Conservation (phyloP, 1,284 basidiomycete species). For the Neotropicomus parvogracilis region DNA sequence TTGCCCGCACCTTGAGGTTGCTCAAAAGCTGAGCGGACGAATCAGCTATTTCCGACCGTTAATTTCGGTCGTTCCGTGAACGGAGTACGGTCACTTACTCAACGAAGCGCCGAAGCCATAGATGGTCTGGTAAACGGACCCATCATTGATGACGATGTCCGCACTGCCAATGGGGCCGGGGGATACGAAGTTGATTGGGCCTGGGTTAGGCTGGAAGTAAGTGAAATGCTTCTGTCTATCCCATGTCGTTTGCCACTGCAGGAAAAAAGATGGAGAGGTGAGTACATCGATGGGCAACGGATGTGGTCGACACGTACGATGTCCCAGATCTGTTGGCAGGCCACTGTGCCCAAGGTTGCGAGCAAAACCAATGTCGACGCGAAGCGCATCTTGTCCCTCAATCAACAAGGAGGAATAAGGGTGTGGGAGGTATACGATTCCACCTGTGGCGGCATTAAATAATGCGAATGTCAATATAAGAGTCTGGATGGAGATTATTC, state of each 20-base stretch:
- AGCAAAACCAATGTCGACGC: constrained; percentile 11
- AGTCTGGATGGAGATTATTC: constrained; percentile 4
- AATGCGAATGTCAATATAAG: constrained; percentile 1
- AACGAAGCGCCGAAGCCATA: constrained; percentile 48
- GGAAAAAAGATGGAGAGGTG: not conserved
- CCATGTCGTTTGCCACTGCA: constrained; percentile 61
- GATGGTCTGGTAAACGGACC: constrained; percentile 42
- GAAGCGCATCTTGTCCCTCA: constrained; percentile 18
- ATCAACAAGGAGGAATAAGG: constrained; percentile 1
- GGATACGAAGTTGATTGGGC: constrained; percentile 51
- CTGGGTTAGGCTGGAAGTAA: constrained; percentile 39
- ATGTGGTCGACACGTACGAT: constrained; percentile 24
- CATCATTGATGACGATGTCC: constrained; percentile 44
- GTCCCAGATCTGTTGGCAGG: constrained; percentile 35
- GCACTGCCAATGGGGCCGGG: constrained; percentile 41
- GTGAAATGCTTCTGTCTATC: constrained; percentile 50
- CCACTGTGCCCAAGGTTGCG: constrained; percentile 13
- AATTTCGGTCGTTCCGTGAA: constrained; percentile 2
- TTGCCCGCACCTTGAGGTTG: constrained; percentile 41
- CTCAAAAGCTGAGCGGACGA: constrained; percentile 46
- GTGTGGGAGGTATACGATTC: constrained; percentile 3
- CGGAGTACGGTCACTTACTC: constrained; percentile 35
- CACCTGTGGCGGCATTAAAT: constrained; percentile 20
- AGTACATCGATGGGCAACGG: constrained; percentile 3
- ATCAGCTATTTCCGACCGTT: constrained; percentile 38